Conservation (phyloP, 768 basidiomycete species). For the Agrocybe praecox region DNA sequence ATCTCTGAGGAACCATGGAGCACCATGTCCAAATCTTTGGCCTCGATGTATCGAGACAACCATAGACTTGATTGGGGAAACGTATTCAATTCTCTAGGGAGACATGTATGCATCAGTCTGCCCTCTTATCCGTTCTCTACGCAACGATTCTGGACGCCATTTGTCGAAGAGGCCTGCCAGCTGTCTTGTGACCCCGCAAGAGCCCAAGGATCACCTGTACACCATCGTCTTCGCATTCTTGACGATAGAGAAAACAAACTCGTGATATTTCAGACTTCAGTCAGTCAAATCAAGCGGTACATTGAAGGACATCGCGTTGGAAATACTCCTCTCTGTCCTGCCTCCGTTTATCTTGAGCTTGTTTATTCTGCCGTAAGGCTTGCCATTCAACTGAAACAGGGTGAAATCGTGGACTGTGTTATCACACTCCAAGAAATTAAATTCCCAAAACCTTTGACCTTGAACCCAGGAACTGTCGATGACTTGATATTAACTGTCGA, state of each 20-base stretch:
- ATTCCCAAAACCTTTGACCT: slow-evolving; percentile 60
- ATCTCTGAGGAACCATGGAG: slow-evolving; percentile 45
- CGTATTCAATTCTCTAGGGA: slow-evolving; percentile 48
- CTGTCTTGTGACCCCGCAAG: background rate
- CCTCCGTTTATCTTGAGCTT: slow-evolving; percentile 65
- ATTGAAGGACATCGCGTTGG: slow-evolving; percentile 64
- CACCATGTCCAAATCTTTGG: slow-evolving; percentile 46
- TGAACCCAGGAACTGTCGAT: slow-evolving; percentile 26
- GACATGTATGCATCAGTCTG: slow-evolving; percentile 47
- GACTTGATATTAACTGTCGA: slow-evolving; percentile 36
- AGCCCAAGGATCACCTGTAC: slow-evolving; percentile 11
- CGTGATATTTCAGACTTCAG: slow-evolving; percentile 58
- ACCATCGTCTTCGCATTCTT: slow-evolving; percentile 44
- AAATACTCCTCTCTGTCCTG: slow-evolving; percentile 60
- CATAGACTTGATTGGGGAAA: slow-evolving; percentile 54
- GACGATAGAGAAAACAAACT: slow-evolving; percentile 31
- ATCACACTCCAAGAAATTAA: slow-evolving; percentile 43
- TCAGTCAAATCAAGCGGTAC: slow-evolving; percentile 39
- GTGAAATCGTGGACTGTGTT: slow-evolving; percentile 28
- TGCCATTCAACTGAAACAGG: slow-evolving; percentile 22
- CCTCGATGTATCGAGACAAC: slow-evolving; percentile 47
- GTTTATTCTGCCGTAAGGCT: slow-evolving; percentile 47
- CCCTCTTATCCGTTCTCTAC: slow-evolving; percentile 67
- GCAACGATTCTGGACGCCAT: slow-evolving; percentile 59
- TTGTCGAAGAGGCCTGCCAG: slow-evolving; percentile 27